Conservation (phyloP, 2,329 filamentous ascomycete species). For the Rugonectria rugulosa region DNA sequence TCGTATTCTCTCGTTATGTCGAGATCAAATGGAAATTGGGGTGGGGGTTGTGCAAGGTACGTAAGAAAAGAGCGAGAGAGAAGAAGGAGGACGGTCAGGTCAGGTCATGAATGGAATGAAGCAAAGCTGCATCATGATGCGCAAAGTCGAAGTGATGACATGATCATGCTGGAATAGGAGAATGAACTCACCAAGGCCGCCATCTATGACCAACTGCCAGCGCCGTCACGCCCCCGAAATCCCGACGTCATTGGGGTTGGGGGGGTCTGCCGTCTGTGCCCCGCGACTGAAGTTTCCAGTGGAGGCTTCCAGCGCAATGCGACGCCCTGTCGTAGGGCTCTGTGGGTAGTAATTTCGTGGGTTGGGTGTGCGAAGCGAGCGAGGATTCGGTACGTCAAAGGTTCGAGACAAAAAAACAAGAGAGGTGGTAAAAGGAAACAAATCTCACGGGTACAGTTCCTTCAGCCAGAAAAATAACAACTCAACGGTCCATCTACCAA, state of each 20-base stretch:
- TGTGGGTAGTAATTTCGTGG: not conserved
- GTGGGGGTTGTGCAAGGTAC: constrained; percentile 1
- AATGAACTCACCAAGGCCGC: constrained; percentile 45
- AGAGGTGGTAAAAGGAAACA: not conserved
- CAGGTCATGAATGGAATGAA: not conserved
- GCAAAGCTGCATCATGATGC: not conserved
- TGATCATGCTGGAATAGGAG: not conserved
- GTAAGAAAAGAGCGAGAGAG: not conserved
- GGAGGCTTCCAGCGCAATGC: constrained; percentile 18
- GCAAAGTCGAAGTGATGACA: not conserved
- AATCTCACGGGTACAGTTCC: not conserved
- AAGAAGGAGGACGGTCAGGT: not conserved
- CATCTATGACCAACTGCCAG: constrained; percentile 41
- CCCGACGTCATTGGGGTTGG: constrained; percentile 41
- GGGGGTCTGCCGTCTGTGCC: constrained; percentile 30
- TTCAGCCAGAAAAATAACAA: not conserved
- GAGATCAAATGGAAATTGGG: not conserved
- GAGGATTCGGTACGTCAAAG: not conserved
- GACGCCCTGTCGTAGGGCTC: constrained; percentile 11
- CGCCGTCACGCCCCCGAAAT: constrained; percentile 33
- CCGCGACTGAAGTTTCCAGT: too few relatives aligned
- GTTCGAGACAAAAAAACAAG: not conserved
- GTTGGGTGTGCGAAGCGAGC: not conserved
- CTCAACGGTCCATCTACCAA: not conserved
- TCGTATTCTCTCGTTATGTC: too few relatives aligned